Evolutionary conservation across 495 filamentous ascomycete genomes (phyloP).

Genomic region (Recurvomyces mirabilis): DNA sequence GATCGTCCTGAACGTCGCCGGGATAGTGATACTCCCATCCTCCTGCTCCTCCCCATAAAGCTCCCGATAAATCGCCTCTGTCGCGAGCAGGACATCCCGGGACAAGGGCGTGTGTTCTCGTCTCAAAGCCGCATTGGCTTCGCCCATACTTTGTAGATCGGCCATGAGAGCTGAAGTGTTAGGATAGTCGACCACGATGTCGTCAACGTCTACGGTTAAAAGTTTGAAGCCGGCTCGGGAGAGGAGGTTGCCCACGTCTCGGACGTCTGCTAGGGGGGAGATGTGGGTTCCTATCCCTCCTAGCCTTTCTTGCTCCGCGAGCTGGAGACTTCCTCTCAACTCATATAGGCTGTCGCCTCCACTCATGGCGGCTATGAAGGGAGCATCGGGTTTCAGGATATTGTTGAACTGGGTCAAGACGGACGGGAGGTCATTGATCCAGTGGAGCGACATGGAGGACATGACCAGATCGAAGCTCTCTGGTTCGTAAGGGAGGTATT

Average conservation of each 20-base stretch:
- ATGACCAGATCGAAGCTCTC: constrained; percentile 79
- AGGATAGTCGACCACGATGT: constrained; percentile 94
- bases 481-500: constrained; percentile 65
- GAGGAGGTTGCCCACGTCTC: constrained; percentile 80
- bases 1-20: constrained; percentile 85
- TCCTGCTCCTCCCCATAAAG: constrained; percentile 64
- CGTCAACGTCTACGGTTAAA: constrained; percentile 93
- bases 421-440: constrained; percentile 91
- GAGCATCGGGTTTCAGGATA: constrained; percentile 77
- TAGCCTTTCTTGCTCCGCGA: constrained; percentile 77
- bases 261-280: constrained; percentile 81
- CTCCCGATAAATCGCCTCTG: constrained; percentile 77
- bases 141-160: constrained; percentile 73
- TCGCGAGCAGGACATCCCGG: constrained; percentile 76
- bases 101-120: constrained; percentile 43
- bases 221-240: constrained; percentile 85
- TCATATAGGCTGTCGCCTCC: constrained; percentile 92
- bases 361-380: constrained; percentile 92
- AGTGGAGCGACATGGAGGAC: constrained; percentile 80
- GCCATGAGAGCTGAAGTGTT: constrained; percentile 81
- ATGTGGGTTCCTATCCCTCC: constrained; percentile 82
- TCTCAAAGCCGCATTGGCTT: constrained; percentile 22
- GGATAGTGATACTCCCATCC: constrained; percentile 49
- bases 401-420: constrained; percentile 69
- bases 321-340: constrained; percentile 83